Base-by-base conservation (phyloP, 2,329 filamentous ascomycete species). In the Alternaria ventricosa region DNA sequence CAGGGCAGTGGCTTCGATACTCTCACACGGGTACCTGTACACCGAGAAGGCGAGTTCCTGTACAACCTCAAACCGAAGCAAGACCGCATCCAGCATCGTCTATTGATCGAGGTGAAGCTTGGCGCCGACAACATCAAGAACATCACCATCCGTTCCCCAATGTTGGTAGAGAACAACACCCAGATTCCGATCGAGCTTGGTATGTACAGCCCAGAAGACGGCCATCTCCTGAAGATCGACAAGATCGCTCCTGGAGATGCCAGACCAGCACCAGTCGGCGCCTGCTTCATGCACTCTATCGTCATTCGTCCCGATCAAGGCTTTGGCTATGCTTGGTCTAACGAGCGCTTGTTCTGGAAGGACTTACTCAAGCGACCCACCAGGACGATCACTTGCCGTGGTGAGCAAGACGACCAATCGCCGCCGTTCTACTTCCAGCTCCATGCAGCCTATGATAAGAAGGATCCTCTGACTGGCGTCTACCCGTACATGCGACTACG, bases 101-200 rank as follows among this genome's bases (percentile, higher is more conserved):
- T 99, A 18, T 88, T 98, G 23, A 94, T 98, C 0, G 96, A 99
- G 61, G 91, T 99, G 57, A 93, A 88, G 57, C 86, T 99, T 23
- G 96, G 94, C n/a, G 83, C 88, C 1, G 95, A 99, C 83, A 98
- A 98, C 74, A 92, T 99, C 82, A 99, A 99, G 83, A 96, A 97
- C 78, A 96, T 99, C 75, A 99, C 94, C 1, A 90, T 99, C 74
- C 89, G 96, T 25, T 98, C 95, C 18, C 96, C 96, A 1, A 83
- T 99, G 1, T 82, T 97, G 0, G 89, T 99, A 8, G 96, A 99
- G 78, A 99, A 99, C 80, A 92, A 96, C 67, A 99, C 96, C 0
- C 93, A 99, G 76, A 97, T 99, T 46, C 95, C 96, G 0, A 90
- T 99, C 13, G 96, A 99, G 79, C 81, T 99, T 22, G 96, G 96